Percentiles rank a stretch among this genome's conserved stretches.
Conservation (phyloP, 768 basidiomycete species). For the Obba rivulosa region DNA sequence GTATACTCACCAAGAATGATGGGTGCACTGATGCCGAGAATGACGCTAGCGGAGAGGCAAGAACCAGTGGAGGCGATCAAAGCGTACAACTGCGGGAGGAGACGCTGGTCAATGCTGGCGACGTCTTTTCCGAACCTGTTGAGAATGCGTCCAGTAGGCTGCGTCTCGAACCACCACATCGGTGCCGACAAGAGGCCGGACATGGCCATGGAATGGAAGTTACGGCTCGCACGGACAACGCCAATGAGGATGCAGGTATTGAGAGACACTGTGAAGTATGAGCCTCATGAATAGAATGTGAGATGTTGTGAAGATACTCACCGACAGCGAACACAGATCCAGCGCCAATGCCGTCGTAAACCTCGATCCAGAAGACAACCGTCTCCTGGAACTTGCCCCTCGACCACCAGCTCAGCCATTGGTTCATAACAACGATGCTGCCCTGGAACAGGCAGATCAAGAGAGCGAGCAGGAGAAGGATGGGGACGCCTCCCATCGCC, state of each 20-base stretch:
- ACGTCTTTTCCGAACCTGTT: conserved; percentile 43
- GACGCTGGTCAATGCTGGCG: conserved; percentile 34
- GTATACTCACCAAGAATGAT: conserved; percentile 32
- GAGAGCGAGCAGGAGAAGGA: conserved; percentile 16
- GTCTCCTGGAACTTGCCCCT: conserved; percentile 20
- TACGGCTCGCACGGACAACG: conserved; percentile 22
- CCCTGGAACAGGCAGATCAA: conserved; percentile 21
- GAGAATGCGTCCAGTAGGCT: conserved; percentile 39
- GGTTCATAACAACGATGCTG: conserved; percentile 19
- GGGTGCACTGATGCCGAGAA: conserved; percentile 22
- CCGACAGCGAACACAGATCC: conserved; percentile 15
- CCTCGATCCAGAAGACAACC: conserved; percentile 24
- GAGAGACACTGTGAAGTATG: conserved; percentile 16
- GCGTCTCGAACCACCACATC: conserved; percentile 28
- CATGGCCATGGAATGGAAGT: conserved; percentile 18
- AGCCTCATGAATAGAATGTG: neutral
- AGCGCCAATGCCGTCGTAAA: conserved; percentile 23
- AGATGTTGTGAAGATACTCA: conserved; percentile 5
- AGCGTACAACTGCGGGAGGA: conserved; percentile 27
- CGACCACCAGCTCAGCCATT: conserved; percentile 29
- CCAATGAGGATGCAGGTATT: conserved; percentile 22
- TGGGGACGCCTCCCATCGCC: conserved; percentile 21
- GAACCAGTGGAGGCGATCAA: conserved; percentile 20
- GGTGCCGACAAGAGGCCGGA: conserved; percentile 1
- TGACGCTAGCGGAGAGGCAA: conserved; percentile 19